phyloP scores from a whole-genome alignment of 2,329 filamentous ascomycete genomes.

The Aspergillus sp. region DNA sequence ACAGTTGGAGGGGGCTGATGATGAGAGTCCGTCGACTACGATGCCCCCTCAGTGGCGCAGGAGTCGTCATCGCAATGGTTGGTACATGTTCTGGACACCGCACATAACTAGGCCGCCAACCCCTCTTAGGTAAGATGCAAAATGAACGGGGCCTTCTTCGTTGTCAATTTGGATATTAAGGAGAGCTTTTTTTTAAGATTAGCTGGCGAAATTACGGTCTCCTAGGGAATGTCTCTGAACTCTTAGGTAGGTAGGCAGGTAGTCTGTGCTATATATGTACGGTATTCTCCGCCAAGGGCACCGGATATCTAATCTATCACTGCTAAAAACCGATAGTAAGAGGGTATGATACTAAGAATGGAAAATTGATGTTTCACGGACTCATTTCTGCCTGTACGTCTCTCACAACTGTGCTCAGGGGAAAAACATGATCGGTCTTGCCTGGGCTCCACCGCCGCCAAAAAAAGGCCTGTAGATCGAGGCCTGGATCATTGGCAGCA shows the following conservation, averaged over 20 bases:
- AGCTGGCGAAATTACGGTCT: background rate
- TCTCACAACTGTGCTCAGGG: background rate
- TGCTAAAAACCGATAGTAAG: background rate
- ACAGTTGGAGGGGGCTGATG: background rate
- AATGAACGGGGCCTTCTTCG: background rate
- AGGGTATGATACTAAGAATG: background rate
- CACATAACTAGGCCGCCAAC: background rate
- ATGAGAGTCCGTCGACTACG: background rate
- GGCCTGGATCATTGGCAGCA: constrained; percentile 9
- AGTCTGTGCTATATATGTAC: background rate
- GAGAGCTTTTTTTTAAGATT: background rate
- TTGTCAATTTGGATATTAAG: background rate
- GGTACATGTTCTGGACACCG: background rate
- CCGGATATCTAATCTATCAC: background rate
- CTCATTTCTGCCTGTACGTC: background rate
- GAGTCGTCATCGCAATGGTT: background rate
- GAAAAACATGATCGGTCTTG: background rate
- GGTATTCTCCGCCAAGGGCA: background rate
- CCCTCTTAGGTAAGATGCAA: constrained; percentile 1
- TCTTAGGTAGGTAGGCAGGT: background rate
- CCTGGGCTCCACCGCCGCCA: constrained; percentile 11
- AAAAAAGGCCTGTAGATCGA: constrained; percentile 15
- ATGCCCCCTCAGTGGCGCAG: background rate
- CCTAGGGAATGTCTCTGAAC: background rate
- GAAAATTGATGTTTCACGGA: background rate